Conservation (phyloP, 345 rosid genomes). For the Ailanthus altissimus region DNA sequence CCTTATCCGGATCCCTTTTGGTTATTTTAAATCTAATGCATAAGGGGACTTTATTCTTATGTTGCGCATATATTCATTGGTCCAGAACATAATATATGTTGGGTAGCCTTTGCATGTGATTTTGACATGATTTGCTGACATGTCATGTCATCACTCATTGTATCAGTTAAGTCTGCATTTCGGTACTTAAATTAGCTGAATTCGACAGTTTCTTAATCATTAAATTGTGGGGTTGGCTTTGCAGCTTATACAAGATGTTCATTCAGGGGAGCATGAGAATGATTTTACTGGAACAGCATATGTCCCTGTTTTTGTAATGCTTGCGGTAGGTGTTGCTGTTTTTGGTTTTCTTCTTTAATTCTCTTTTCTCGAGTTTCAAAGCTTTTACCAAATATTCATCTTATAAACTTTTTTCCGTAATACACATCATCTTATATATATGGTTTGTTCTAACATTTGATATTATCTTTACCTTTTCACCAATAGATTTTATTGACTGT, state of each 20-base stretch:
- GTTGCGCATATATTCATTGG: not conserved
- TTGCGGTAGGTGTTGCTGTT: slow-evolving; percentile 57
- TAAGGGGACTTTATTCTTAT: not conserved
- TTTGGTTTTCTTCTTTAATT: slow-evolving; percentile 18
- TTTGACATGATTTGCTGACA: not conserved
- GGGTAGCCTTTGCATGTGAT: not conserved
- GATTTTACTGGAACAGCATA: slow-evolving; percentile 55
- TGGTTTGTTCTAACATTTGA: not conserved
- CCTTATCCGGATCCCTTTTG: not conserved
- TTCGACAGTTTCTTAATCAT: not conserved
- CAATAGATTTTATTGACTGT: slow-evolving; percentile 5
- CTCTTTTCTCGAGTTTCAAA: not conserved
- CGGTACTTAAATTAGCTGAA: not conserved
- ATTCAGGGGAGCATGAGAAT: slow-evolving; percentile 52
- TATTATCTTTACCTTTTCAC: not conserved
- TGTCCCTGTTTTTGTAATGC: slow-evolving; percentile 81
- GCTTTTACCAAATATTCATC: not conserved
- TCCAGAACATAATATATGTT: not conserved
- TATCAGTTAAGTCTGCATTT: not conserved
- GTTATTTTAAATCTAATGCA: not conserved
- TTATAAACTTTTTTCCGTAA: not conserved
- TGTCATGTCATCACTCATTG: not conserved
- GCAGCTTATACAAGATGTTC: slow-evolving; percentile 89
- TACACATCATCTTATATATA: not conserved
- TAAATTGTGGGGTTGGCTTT: slow-evolving; percentile 7